A percentile compares a stretch with the other conserved stretches of the same genome.
These are phyloP conservation scores for Naegleria lovaniensis DNA, from an alignment of 208 protist species.

Conservation along the genomic window DNA sequence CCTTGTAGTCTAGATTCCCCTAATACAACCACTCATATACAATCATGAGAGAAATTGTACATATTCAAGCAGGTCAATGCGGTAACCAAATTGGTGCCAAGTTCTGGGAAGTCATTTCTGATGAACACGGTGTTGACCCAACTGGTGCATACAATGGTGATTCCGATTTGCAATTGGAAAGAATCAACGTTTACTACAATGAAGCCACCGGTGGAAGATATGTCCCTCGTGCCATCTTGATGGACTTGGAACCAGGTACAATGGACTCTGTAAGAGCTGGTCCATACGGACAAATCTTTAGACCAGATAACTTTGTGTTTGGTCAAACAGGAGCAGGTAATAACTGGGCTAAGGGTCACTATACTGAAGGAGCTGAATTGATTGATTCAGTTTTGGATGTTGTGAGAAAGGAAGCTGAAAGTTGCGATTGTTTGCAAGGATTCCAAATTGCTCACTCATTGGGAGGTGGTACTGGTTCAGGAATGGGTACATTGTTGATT, in stretches of 20 bases:
- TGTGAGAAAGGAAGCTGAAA: conserved; percentile 87
- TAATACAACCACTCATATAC: neutral
- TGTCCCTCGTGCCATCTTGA: conserved; percentile 7
- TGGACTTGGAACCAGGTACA: conserved; percentile 57
- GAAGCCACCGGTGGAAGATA: conserved; percentile 64
- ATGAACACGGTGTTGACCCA: conserved; percentile 62
- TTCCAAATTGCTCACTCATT: conserved; percentile 95
- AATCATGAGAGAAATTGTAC: conserved; percentile 77
- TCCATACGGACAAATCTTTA: conserved; percentile 60
- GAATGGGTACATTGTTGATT: conserved; percentile 94
- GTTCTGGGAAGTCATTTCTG: conserved; percentile 47
- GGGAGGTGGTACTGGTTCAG: conserved; percentile 88
- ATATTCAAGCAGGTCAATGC: conserved; percentile 90
- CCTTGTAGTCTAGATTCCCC: too few relatives aligned
- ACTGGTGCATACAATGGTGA: conserved; percentile 72
- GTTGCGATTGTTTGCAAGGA: conserved; percentile 90
- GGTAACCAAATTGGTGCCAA: conserved; percentile 85
- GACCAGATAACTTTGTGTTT: conserved; percentile 91
- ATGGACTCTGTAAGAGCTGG: conserved; percentile 64
- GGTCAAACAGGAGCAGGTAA: conserved; percentile 89
- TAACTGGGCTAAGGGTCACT: conserved; percentile 92
- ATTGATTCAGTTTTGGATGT: conserved; percentile 85
- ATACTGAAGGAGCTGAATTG: conserved; percentile 91
- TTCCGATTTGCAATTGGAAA: conserved; percentile 79
- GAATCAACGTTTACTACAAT: conserved; percentile 94